Base-by-base conservation (phyloP, 2,329 filamentous ascomycete genomes). In the Microcyclosporella mali region DNA sequence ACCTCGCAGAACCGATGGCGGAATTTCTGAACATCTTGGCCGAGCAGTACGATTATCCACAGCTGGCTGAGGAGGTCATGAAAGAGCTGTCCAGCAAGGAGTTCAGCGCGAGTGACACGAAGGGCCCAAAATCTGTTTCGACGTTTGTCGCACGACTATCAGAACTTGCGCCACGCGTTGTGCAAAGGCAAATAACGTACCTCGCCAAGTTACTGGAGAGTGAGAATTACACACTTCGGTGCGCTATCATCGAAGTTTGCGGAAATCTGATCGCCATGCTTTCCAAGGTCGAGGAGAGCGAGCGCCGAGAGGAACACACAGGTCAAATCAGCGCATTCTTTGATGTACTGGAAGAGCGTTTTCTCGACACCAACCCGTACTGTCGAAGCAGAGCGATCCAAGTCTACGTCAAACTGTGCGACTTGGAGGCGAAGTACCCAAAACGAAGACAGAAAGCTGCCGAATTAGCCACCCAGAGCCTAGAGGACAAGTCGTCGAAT, bases 401-500 rank as follows among this genome's bases (percentile, higher is more conserved):
- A 61, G 92, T 97, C 3, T 95, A 92, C 59, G 79, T 86, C 67
- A 90, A 82, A 60, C 76, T 98, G 10, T 95, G 89, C 58, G 88
- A 95, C 44, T 74, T 97, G n/a, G 88, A 95, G 35, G 87, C 90
- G 52, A 97, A 97, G 62, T 95, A 94, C 57, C 88, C 89, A 29
- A 95, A 95, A 68, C 78, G 89, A 42, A 77, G 92, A 47, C 89
- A 95, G 63, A 84, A 78, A 59, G 90, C 84, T 3, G 85, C 90
- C 1, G 88, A 95, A 62, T 72, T 95, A 18, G 89, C 92, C 1
- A 82, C 85, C 43, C 79, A 86, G 55, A 97, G 90, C 64, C 73
- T 98, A 2, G 87, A 95, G 64, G 94, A 98, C 69, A 97, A 94
- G 73, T 97, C 90, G 69, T 98, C 92, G 66, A 94, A 97, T 58